Evolutionary conservation across 2,329 filamentous ascomycete species (phyloP).

Genomic region (Penicillium oxalicum): DNA sequence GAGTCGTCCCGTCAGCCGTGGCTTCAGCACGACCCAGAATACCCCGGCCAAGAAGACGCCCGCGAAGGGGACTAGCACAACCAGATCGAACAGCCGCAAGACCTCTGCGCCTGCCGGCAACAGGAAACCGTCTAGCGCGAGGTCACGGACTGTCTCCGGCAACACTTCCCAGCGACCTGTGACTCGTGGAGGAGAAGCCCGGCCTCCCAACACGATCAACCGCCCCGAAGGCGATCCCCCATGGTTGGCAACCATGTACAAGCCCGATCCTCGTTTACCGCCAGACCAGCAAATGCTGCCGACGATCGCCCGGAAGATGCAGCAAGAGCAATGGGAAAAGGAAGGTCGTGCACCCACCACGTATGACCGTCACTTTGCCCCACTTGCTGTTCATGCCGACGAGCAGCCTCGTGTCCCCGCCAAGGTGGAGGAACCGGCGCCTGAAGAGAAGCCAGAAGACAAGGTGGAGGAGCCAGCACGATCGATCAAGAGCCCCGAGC

Average conservation of each 20-base stretch:
- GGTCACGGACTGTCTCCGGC: conserved; percentile 31
- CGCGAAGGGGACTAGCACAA: conserved; percentile 22
- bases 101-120: conserved; percentile 33
- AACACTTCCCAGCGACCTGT: conserved; percentile 49
- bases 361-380: conserved; percentile 83
- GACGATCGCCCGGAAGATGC: conserved; percentile 82
- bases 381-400: conserved; percentile 53
- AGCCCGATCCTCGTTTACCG: conserved; percentile 86
- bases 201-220: conserved; percentile 52
- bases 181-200: conserved; percentile 54
- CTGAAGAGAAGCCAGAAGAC: conserved; percentile 3
- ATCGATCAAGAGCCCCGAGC: conserved; percentile 28
- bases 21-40: conserved; percentile 21
- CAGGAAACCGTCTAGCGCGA: conserved; percentile 35
- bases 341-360: conserved; percentile 79
- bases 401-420: conserved; percentile 22
- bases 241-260: conserved; percentile 92
- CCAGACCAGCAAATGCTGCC: conserved; percentile 94
- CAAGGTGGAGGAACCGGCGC: conserved; percentile 11
- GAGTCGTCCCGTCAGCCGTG: conserved; percentile 31
- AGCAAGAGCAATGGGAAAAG: conserved; percentile 92
- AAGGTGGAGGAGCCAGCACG: conserved; percentile 15
- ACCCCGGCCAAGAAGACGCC: conserved; percentile 29
- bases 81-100: conserved; percentile 32
- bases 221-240: conserved; percentile 90